phyloP scores from a whole-genome alignment of 495 filamentous ascomycete genomes.

The Chaetomium fimeti region DNA sequence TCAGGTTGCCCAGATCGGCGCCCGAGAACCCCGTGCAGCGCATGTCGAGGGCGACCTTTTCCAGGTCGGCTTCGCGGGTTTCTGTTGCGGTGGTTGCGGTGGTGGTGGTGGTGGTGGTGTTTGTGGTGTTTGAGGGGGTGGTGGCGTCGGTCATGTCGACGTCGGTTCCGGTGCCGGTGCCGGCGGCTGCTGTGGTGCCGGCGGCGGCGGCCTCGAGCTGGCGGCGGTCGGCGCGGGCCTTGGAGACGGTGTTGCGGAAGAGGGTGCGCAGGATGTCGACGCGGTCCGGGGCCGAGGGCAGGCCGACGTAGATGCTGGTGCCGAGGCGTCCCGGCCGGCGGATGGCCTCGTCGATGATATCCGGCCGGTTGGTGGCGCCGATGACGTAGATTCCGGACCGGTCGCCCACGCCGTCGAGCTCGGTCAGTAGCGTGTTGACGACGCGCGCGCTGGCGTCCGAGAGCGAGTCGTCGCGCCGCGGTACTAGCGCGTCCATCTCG shows the following conservation, averaged over 20 bases:
- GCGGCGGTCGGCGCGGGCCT: slow-evolving; percentile 25
- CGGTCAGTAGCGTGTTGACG: slow-evolving; percentile 95
- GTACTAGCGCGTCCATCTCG: slow-evolving; percentile 90
- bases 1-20: slow-evolving; percentile 78
- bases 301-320: slow-evolving; percentile 83
- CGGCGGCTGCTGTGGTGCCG: slow-evolving; percentile 42
- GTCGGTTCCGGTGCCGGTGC: neutral
- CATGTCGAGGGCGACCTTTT: slow-evolving; percentile 60
- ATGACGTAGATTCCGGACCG: slow-evolving; percentile 90
- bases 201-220: slow-evolving; percentile 27
- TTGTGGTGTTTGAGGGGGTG: neutral
- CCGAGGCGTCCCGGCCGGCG: slow-evolving; percentile 87
- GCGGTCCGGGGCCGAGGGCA: slow-evolving; percentile 75
- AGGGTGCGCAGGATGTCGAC: slow-evolving; percentile 82
- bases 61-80: slow-evolving; percentile 42
- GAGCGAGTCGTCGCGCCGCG: slow-evolving; percentile 74
- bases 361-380: slow-evolving; percentile 90
- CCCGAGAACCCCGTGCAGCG: slow-evolving; percentile 84
- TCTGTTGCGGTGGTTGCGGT: slow-evolving; percentile 4
- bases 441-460: slow-evolving; percentile 84
- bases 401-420: slow-evolving; percentile 82
- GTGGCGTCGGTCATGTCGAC: slow-evolving; percentile 6
- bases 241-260: slow-evolving; percentile 59
- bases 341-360: slow-evolving; percentile 96
- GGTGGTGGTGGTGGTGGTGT: neutral